These are phyloP conservation scores for Boletales sp. DNA, from an alignment of 768 basidiomycete species.

Conservation along the genomic window DNA sequence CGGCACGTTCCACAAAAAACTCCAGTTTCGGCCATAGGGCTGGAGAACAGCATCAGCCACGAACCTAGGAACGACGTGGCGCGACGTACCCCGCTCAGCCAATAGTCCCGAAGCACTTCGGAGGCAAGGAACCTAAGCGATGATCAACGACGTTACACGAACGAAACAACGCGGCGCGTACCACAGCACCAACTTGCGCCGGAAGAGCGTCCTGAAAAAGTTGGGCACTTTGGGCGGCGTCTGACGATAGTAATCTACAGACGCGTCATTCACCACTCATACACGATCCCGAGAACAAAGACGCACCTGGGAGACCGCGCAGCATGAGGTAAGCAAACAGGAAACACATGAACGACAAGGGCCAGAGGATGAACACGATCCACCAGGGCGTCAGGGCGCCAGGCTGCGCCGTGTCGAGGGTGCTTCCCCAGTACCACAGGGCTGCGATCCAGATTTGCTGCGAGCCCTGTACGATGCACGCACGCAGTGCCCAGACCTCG, in stretches of 20 bases:
- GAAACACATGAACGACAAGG: slow-evolving; percentile 70
- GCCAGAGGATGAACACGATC: slow-evolving; percentile 82
- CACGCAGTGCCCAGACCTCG: slow-evolving; percentile 89
- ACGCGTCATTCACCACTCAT: slow-evolving; percentile 3
- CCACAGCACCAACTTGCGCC: slow-evolving; percentile 90
- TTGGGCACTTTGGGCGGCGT: slow-evolving; percentile 93
- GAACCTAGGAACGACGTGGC: too few species aligned
- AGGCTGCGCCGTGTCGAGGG: slow-evolving; percentile 54
- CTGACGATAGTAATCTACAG: slow-evolving; percentile 80
- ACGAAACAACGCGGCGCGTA: slow-evolving; percentile 12
- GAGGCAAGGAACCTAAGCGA: slow-evolving; percentile 71
- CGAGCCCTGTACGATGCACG: slow-evolving; percentile 90
- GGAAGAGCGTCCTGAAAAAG: slow-evolving; percentile 85
- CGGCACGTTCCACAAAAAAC: slow-evolving; percentile 84
- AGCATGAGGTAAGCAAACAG: slow-evolving; percentile 81
- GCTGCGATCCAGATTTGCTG: slow-evolving; percentile 96
- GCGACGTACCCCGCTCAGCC: slow-evolving; percentile 73
- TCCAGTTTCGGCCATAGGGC: slow-evolving; percentile 94
- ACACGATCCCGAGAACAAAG: too few species aligned
- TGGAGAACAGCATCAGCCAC: slow-evolving; percentile 20
- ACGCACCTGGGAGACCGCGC: slow-evolving; percentile 78
- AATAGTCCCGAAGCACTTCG: slow-evolving; percentile 88
- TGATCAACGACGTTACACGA: background rate
- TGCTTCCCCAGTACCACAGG: slow-evolving; percentile 94
- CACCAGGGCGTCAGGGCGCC: slow-evolving; percentile 72